These are phyloP conservation scores for Dendrocalamus sinicus DNA, from an alignment of 176 grass and related monocot species.

Conservation along the genomic window DNA sequence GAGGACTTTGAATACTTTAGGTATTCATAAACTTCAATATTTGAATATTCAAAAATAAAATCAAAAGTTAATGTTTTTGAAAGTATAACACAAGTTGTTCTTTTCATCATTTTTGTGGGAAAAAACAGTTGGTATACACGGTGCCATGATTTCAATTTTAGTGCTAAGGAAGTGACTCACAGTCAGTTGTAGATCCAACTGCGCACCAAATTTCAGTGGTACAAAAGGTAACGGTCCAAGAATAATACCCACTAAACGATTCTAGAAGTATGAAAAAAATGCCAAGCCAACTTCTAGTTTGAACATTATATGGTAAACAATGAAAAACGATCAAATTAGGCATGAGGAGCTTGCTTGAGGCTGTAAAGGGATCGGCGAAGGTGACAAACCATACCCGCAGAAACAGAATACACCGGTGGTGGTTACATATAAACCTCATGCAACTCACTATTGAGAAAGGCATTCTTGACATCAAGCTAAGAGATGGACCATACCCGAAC, in stretches of 20 bases:
- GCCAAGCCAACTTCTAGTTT: not conserved
- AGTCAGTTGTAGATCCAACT: not conserved
- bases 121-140: not conserved
- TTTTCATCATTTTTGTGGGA: not conserved
- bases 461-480: too few species aligned
- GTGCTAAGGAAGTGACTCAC: not conserved
- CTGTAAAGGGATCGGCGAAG: too few species aligned
- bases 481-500: too few species aligned
- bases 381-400: too few species aligned
- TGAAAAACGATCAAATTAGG: too few species aligned
- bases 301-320: not conserved
- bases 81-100: not conserved
- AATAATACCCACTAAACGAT: not conserved
- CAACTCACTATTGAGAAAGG: too few species aligned
- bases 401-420: too few species aligned
- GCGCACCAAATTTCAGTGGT: not conserved
- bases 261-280: conserved; percentile 5
- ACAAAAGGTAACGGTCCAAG: not conserved
- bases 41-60: not conserved
- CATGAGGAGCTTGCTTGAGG: too few species aligned
- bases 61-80: not conserved
- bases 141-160: not conserved
- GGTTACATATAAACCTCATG: too few species aligned
- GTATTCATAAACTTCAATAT: not conserved
- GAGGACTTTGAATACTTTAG: not conserved